Percentiles rank a stretch among this genome's conserved stretches.
Evolutionary conservation across 768 basidiomycete species (phyloP).

Genomic region (Lactifluus subvellereus): DNA sequence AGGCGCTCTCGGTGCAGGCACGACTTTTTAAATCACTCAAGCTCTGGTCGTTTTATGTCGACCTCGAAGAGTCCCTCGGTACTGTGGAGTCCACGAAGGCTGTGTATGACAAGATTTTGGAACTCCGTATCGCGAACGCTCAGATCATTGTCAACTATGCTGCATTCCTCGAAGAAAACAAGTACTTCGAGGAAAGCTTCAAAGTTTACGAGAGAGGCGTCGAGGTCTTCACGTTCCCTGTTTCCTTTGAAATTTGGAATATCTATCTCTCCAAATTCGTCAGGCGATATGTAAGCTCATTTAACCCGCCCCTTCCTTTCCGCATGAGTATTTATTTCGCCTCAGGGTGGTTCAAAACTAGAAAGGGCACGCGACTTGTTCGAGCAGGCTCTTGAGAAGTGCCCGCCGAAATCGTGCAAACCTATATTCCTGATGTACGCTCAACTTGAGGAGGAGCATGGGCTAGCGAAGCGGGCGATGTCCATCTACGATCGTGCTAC

Average conservation of each 20-base stretch:
- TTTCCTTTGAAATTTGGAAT: constrained; percentile 99
- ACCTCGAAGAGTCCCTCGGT: constrained; percentile 95
- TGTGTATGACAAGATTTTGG: constrained; percentile 94
- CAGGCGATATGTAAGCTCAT: constrained; percentile 78
- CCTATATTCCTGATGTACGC: constrained; percentile 94
- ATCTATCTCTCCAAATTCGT: constrained; percentile 97
- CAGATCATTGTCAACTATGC: constrained; percentile 98
- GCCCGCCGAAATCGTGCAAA: constrained; percentile 92
- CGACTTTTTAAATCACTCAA: constrained; percentile 97
- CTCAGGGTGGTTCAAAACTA: constrained; percentile 84
- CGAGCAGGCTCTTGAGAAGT: constrained; percentile 95
- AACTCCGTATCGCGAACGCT: constrained; percentile 95
- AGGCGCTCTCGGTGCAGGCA: constrained; percentile 81
- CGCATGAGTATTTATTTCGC: not conserved
- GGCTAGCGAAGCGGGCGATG: constrained; percentile 95
- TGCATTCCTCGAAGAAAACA: constrained; percentile 93
- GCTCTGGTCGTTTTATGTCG: constrained; percentile 98
- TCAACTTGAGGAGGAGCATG: constrained; percentile 91
- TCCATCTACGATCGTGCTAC: constrained; percentile 91
- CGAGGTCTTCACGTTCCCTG: constrained; percentile 94
- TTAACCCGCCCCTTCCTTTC: not conserved
- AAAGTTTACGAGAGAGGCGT: constrained; percentile 98
- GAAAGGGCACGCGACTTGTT: constrained; percentile 97
- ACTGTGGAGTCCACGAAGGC: constrained; percentile 86
- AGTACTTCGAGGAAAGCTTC: constrained; percentile 98